Percentiles rank a stretch among this genome's conserved stretches.
These are phyloP conservation scores for Chloris gayana DNA, from an alignment of 176 grass and related monocot species.

Conservation along the genomic window DNA sequence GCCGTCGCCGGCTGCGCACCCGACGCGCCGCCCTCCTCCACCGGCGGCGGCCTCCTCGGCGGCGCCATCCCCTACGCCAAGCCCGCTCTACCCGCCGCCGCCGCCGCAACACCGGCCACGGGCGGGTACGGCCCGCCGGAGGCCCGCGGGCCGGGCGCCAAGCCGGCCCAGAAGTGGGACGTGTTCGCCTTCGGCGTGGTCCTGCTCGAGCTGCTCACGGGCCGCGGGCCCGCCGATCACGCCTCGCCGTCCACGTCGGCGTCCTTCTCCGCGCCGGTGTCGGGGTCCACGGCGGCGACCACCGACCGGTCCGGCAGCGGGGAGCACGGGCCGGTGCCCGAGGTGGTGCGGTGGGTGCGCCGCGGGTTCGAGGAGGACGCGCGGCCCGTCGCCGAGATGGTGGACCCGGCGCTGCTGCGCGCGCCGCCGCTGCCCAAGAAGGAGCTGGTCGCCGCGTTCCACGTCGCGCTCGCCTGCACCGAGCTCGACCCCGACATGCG, in stretches of 20 bases:
- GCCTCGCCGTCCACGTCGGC: constrained; percentile 6
- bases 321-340: constrained; percentile 20
- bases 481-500: constrained; percentile 58
- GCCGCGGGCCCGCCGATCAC: constrained; percentile 30
- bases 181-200: constrained; percentile 78
- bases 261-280: constrained; percentile 7
- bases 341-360: constrained; percentile 72
- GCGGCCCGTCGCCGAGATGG: constrained; percentile 61
- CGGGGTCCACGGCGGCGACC: constrained; percentile 3
- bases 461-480: constrained; percentile 73
- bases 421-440: constrained; percentile 56
- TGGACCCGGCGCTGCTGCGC: constrained; percentile 55
- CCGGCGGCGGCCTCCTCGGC: constrained; percentile 45
- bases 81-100: constrained; percentile 31
- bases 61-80: constrained; percentile 49
- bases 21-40: constrained; percentile 2
- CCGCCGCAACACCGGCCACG: too few species aligned
- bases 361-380: constrained; percentile 62
- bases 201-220: constrained; percentile 48
- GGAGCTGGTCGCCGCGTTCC: constrained; percentile 79
- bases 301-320: background rate
- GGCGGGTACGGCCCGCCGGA: constrained; percentile 61
- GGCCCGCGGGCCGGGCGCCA: constrained; percentile 18
- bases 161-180: constrained; percentile 64
- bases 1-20: constrained; percentile 53